Evolutionary conservation across 345 rosid genomes (phyloP), one percentile per base, ranked within the genome.

Genomic region (Raphanus raphanistrum): DNA sequence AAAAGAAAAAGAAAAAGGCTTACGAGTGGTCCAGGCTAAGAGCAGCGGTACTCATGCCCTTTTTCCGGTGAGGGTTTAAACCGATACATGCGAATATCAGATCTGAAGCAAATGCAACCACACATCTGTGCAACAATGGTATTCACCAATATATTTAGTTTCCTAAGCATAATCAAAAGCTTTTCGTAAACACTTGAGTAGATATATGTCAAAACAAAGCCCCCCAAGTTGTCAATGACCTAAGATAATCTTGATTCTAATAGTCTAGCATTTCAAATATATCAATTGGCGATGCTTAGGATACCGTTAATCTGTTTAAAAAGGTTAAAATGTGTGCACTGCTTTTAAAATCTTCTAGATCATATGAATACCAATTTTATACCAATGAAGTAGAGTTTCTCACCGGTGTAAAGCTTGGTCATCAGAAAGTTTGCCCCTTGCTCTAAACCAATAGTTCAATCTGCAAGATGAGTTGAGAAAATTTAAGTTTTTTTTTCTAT

Each of bases 11-110:
- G 12, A 35, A 67, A 72, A 59, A 13, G 68, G 68, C 97, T 85
- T 88, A 92, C 98, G 96, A 83, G 38, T 94, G 99, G 86, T 94
- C 96, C 27, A 94, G 90, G 79, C 98, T 92, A 33, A 94, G 87
- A 50, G 87, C 77, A 82, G 85, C 71, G 31, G 79, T 16, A 84
- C 82, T 86, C 74, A 90, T 81, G 77, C 89, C 94, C 84, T 71
- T 85, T 64, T 59, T 78, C 16, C 90, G 92, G 67, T 92, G 98
- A 70, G 98, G 98, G 84, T 90, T 90, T 84, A 90, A 67, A 73
- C 92, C 88, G 65, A 92, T 86, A 73, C 78, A 60, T 60, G 88
- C 85, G 68, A 92, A 92, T 77, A 90, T 61, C 57, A 92, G 76
- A 88, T 95, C 99, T 66, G 99, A 95, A 69, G 92, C 86, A 81